Percentiles rank a stretch among this genome's conserved stretches.
These are phyloP conservation scores for Naganishia cerealis DNA, from an alignment of 1,284 basidiomycete species.

Conservation along the genomic window DNA sequence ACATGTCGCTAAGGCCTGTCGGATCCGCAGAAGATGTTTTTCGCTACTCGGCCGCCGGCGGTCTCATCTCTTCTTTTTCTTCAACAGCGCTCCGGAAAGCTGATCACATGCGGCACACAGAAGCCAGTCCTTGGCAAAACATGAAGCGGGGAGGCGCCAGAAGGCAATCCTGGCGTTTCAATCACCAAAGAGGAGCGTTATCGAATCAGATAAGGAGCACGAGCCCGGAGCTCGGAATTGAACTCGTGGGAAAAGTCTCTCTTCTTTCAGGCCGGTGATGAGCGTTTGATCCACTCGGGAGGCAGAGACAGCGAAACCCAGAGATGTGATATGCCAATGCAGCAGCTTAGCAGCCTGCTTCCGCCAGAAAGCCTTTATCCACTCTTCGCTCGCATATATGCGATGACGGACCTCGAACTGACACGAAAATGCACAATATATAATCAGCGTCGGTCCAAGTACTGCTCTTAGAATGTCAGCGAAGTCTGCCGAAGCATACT, in stretches of 20 bases:
- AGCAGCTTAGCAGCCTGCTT: too few relatives aligned
- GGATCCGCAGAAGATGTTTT: too few relatives aligned
- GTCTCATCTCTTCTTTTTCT: too few relatives aligned
- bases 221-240: not conserved
- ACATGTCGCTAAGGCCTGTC: too few relatives aligned
- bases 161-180: slow-evolving; percentile 4
- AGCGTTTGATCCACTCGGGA: not conserved
- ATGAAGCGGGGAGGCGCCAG: not conserved
- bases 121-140: slow-evolving; percentile 2
- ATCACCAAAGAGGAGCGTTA: slow-evolving; percentile 14
- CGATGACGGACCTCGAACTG: not conserved
- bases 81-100: not conserved
- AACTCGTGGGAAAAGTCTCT: not conserved
- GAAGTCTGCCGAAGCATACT: not conserved
- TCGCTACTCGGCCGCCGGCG: too few relatives aligned
- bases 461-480: not conserved
- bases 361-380: not conserved
- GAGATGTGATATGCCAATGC: not conserved
- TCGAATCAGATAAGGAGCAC: slow-evolving; percentile 27
- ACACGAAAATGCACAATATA: slow-evolving; percentile 11
- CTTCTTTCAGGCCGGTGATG: not conserved
- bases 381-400: not conserved
- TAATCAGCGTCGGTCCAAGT: not conserved
- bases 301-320: too few relatives aligned
- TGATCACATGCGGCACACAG: too few relatives aligned